These are phyloP conservation scores for Candida suzukii DNA, from an alignment of 805 yeast species.

Conservation along the genomic window DNA sequence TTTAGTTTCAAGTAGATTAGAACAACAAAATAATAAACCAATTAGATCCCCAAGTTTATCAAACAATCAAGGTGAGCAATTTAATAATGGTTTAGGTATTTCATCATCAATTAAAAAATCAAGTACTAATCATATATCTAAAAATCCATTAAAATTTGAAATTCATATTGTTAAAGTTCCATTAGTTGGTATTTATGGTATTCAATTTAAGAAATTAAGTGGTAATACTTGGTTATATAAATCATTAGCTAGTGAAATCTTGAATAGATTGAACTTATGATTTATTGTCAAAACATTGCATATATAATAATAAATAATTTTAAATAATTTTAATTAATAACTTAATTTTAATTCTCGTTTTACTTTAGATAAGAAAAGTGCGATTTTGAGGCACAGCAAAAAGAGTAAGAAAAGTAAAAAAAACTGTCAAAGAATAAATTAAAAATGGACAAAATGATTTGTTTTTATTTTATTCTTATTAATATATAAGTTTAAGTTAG, in stretches of 20 bases:
- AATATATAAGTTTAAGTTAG: too few relatives aligned
- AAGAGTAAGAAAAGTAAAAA: too few relatives aligned
- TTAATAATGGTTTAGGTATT: neutral
- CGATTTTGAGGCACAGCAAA: too few relatives aligned
- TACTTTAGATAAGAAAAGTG: neutral
- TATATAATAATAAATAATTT: too few relatives aligned
- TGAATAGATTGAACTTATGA: constrained; percentile 62
- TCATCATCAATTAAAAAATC: neutral
- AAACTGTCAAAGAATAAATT: too few relatives aligned
- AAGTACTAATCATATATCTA: constrained; percentile 7
- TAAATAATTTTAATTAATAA: too few relatives aligned
- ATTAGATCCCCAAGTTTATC: constrained; percentile 7
- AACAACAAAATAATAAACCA: constrained; percentile 31
- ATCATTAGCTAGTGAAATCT: constrained; percentile 78
- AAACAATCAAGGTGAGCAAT: neutral
- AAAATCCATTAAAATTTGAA: constrained; percentile 78
- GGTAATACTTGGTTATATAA: constrained; percentile 97
- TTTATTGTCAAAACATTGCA: too few relatives aligned
- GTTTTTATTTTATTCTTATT: too few relatives aligned
- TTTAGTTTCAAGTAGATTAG: constrained; percentile 53
- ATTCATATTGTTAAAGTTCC: constrained; percentile 91
- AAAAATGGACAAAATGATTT: too few relatives aligned
- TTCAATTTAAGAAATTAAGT: constrained; percentile 85
- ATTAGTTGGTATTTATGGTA: constrained; percentile 83
- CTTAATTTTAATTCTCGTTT: neutral